phyloP scores from a whole-genome alignment of 257 asterid species.

The Jaltomata sinuosa region DNA sequence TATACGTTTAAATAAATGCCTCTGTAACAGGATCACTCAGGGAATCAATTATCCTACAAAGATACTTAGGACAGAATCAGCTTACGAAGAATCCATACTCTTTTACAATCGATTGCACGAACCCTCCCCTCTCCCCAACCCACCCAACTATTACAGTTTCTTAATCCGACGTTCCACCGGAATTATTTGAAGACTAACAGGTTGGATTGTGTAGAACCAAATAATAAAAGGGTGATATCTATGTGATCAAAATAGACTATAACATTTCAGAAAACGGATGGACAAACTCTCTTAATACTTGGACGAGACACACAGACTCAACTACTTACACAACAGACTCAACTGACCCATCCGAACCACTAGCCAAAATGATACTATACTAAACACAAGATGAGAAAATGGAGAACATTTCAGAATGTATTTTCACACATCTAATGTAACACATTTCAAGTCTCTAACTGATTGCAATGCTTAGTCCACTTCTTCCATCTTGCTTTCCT shows the following conservation, averaged over 20 bases:
- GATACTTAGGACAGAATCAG: neutral
- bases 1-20: too few species aligned
- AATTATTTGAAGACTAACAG: neutral
- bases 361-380: neutral
- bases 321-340: neutral
- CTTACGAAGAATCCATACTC: neutral
- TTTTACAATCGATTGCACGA: neutral
- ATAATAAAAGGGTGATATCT: neutral
- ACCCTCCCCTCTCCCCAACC: neutral
- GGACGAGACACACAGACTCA: neutral
- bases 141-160: neutral
- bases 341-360: neutral
- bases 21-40: neutral
- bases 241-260: neutral
- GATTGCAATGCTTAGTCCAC: slow-evolving; percentile 35
- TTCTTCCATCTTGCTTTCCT: slow-evolving; percentile 93
- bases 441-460: neutral
- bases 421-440: neutral
- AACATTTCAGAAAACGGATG: neutral
- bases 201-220: neutral
- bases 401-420: neutral
- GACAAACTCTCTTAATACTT: neutral
- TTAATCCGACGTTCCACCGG: neutral
- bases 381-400: neutral
- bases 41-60: neutral